Conservation (phyloP, 1,284 basidiomycete genomes). For the Wallemia ichthyophaga region DNA sequence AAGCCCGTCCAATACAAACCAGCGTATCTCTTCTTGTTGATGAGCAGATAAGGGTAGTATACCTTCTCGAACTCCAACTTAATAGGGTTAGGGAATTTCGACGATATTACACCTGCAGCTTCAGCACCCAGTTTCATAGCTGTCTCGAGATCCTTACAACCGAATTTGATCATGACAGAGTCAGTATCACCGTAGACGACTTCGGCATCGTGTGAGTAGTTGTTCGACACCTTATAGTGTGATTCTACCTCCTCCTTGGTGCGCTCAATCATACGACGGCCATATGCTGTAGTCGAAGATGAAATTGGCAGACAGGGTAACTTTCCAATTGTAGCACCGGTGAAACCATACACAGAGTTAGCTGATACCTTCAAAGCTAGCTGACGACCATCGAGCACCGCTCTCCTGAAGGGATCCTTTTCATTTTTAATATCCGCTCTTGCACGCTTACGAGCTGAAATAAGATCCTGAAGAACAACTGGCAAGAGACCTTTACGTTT, state of each 20-base stretch:
- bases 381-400: constrained; percentile 77
- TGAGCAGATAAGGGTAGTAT: constrained; percentile 82
- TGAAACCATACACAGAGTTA: constrained; percentile 92
- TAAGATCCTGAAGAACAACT: constrained; percentile 67
- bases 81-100: constrained; percentile 73
- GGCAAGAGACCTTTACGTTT: constrained; percentile 62
- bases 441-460: constrained; percentile 64
- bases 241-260: constrained; percentile 78
- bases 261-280: constrained; percentile 86
- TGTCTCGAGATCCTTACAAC: constrained; percentile 45
- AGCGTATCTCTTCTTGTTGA: constrained; percentile 90
- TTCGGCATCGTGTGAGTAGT: constrained; percentile 52
- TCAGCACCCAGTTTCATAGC: constrained; percentile 82
- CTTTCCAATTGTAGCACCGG: constrained; percentile 79
- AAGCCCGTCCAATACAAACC: constrained; percentile 80
- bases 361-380: constrained; percentile 82
- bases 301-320: constrained; percentile 77
- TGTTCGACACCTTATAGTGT: constrained; percentile 57
- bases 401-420: constrained; percentile 75
- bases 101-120: constrained; percentile 73
- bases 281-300: constrained; percentile 70
- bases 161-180: constrained; percentile 90
- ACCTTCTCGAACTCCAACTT: constrained; percentile 96
- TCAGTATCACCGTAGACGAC: constrained; percentile 94
- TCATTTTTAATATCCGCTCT: constrained; percentile 82